Evolutionary conservation across 139 green algal species (phyloP), one percentile per base, ranked within the genome.

Genomic region (Gonium pectorale): DNA sequence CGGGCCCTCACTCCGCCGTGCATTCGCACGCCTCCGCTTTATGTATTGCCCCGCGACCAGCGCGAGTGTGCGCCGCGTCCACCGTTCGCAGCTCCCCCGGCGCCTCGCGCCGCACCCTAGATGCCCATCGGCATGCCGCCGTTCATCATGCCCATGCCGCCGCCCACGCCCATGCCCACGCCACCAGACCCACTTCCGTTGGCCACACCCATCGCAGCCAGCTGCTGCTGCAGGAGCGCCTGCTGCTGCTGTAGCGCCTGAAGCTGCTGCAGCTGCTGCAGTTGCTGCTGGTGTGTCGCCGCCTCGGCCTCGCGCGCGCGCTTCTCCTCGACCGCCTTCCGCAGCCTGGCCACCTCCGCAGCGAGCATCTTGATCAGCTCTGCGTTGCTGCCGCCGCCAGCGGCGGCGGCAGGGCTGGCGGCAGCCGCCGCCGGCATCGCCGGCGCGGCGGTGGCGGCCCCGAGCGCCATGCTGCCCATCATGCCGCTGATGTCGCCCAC

Each of bases 291-390:
- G 35, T 13, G 29, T 4, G 70, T 17, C 44, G 21, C 44, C 5
- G 44, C 31, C 77, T 73, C 77, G 31, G 77, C 41, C 35, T 83
- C 77, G 0, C 40, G n/a, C 2, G 73, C 54, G 24, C 74, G 62
- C 75, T 88, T 88, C 49, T 88, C 83, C 74, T 88, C 83, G 15
- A 88, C 83, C 74, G 67, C 63, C 60, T 79, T 81, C 3, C 73
- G 64, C 46, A 88, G 83, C 15, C 82, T 43, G 8, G 37, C 44
- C 75, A 89, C 84, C 77, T 89, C 84, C 40, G 81, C 75, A 21
- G 84, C 84, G 51, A 89, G 75, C 75, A 83, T 83, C 40, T 60
- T 59, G 67, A 89, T 89, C 31, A 89, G 84, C 67, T 89, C 84
- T 0, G 46, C 64, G 43, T 86, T 89, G 38, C 59, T 38, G 67